These are phyloP conservation scores for Cytospora piceae DNA, from an alignment of 2,329 filamentous ascomycete species.

Conservation along the genomic window DNA sequence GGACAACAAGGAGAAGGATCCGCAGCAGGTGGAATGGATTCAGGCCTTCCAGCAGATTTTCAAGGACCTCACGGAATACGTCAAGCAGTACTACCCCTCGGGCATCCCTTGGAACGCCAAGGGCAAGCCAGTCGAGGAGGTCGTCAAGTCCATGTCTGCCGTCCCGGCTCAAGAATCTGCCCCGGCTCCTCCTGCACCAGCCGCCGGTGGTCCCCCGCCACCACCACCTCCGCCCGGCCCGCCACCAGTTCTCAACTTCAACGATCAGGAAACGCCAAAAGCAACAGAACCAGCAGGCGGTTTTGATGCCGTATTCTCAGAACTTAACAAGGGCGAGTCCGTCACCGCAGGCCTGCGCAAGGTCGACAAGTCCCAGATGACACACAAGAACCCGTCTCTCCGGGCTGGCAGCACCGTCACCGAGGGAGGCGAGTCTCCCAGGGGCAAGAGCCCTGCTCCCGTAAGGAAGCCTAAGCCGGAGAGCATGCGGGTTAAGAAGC, in stretches of 20 bases:
- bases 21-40: slow-evolving; percentile 83
- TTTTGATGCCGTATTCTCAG: slow-evolving; percentile 85
- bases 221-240: slow-evolving; percentile 74
- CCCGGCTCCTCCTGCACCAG: slow-evolving; percentile 64
- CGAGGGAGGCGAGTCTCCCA: slow-evolving; percentile 55
- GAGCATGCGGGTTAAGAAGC: slow-evolving; percentile 83
- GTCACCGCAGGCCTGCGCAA: slow-evolving; percentile 89
- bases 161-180: slow-evolving; percentile 54
- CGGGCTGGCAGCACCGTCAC: slow-evolving; percentile 74
- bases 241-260: slow-evolving; percentile 66
- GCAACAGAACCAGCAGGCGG: slow-evolving; percentile 57
- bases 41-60: slow-evolving; percentile 92
- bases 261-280: slow-evolving; percentile 51
- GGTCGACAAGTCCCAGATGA: slow-evolving; percentile 95
- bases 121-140: slow-evolving; percentile 73
- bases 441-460: slow-evolving; percentile 84
- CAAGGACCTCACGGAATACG: slow-evolving; percentile 79
- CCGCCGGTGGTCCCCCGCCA: slow-evolving; percentile 46
- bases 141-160: slow-evolving; percentile 60
- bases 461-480: slow-evolving; percentile 86
- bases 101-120: slow-evolving; percentile 87
- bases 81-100: slow-evolving; percentile 78
- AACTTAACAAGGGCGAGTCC: slow-evolving; percentile 85
- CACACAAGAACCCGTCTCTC: slow-evolving; percentile 93
- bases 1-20: slow-evolving; percentile 81